Base-by-base conservation (phyloP, 108 stramenopile species). In the Craspedostauros australis region DNA sequence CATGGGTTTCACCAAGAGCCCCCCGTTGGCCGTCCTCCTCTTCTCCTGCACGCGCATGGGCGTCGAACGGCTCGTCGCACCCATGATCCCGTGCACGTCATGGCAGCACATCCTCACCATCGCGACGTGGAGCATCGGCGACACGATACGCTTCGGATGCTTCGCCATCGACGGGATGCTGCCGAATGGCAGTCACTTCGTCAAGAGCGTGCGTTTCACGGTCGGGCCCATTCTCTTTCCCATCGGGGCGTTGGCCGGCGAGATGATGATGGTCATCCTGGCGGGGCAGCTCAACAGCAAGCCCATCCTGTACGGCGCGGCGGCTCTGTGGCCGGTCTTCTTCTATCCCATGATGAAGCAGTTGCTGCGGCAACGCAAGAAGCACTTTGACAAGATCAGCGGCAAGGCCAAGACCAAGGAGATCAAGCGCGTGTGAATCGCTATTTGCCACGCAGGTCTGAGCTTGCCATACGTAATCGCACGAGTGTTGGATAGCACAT, bases 211-310 rank as follows among this genome's bases (percentile, higher is more conserved):
- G 36, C 64, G 75, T 3, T 76, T 68, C 44, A 67, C 59, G 26
- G 69, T 70, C 11, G 69, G 69, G 1, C 69, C 68, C 14, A 38
- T 76, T 4, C 9, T 76, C 1, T 76, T 76, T 58, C 75, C 75
- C 12, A 36, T 70, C 42, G 75, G 75, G 19, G 75, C 68, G 8
- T n/a, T n/a, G n/a, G 22, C 21, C 21, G 69, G 75, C 9, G 75
- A 76, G 61, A 69, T 75, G 73, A 43, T 51, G 45, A 76, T 76
- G 75, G 57, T 51, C 11, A 16, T 49, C 4, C 25, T 62, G 12
- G 38, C 40, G 16, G 64, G 52, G 12, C 37, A 25, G 1, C 41
- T 8, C 4, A 26, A 50, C 6, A 51, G 46, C 12, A 38, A 67
- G 32, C 56, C 57, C 1, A 32, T 28, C 6, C 14, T 64, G 38